Base-by-base conservation (phyloP, 371 early-diverging fungal species). In the Circinella umbellata region DNA sequence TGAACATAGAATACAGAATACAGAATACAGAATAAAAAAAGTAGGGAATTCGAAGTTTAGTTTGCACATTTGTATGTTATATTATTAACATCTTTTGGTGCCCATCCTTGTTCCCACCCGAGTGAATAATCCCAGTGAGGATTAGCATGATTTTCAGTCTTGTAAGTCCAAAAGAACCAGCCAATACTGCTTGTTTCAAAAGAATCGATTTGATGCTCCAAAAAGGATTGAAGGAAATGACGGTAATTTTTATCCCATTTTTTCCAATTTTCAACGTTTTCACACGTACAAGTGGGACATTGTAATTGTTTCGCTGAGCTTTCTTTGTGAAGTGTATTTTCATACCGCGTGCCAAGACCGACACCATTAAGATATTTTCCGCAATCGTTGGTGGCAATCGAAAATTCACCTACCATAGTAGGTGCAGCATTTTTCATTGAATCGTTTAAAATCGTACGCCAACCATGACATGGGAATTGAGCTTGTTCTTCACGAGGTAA, bases 111-210 rank as follows among this genome's bases (percentile, higher is more conserved):
- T 55, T 83, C 77, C 81, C 80, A 78, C 59, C 79, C 81, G 51
- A 88, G 78, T 13, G 87, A 78, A 66, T 89, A 93, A 61, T 91
- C 88, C 93, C 92, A 93, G 18, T 90, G 84, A 11, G 90, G 88
- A 49, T 90, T 87, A 27, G 74, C 60, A 53, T 83, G 84, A 18
- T 83, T 72, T 71, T 93, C 91, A 0, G 93, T 88, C 76, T 92
- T 93, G 63, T 92, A 92, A 69, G 91, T 92, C 93, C 93, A 93
- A 64, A 90, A 92, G 69, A 92, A 89, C 92, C 92, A 93, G 0
- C 93, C 93, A 11, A 86, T 54, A 49, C 77, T 66, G 61, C 78
- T 68, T 60, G 76, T 4, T 69, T 84, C 84, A 53, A 79, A 84
- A 4, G 84, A 74, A 63, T 84, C 79, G 81, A 81, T 84, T 54